Base-by-base conservation (phyloP, 1,284 basidiomycete species). In the Papiliotrema terrestris region DNA sequence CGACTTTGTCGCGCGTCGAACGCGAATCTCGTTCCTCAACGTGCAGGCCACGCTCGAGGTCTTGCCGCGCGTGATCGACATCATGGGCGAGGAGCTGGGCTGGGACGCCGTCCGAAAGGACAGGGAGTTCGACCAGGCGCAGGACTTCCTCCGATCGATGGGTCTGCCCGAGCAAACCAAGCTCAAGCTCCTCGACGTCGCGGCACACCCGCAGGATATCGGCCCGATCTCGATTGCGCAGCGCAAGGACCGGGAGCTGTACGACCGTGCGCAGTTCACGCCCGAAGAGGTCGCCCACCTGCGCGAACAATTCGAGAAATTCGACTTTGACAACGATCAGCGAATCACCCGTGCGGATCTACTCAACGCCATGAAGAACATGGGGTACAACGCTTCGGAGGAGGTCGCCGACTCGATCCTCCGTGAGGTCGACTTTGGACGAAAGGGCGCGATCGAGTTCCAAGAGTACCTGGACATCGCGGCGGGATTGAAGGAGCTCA, bases 11-110 rank as follows among this genome's bases (percentile, higher is more conserved):
- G 91, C 91, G 2, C 88, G 95, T 5, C 87, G 94, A 52, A 89
- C 89, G 20, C 86, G 94, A 42, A 82, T 98, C 45, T 87, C 90
- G 13, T 98, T 98, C 84, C 84, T 98, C 63, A 94, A 97, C 76
- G 87, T 87, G 1, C 87, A 89, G 67, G 89, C 89, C 0, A 87
- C 95, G 0, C 83, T 95, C 50, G 85, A 89, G 49, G 84, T 87
- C 0, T 83, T 98, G 55, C 93, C 94, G 1, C 83, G 83, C 39
- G 86, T 98, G 52, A 86, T 96, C 58, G 89, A 92, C 55, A 88
- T 96, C 72, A 96, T 98, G 92, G 83, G 84, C 26, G 83, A 83
- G 51, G 92, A 96, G 73, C 82, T 93, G 20, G 81, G 82, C 29
- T 97, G 94, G 94, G 80, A 83, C 61, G 73, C 77, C 32, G 68